Evolutionary conservation across 1,284 basidiomycete genomes (phyloP), one percentile per base, ranked within the genome.

Genomic region (Sporisorium iseilematis-ciliati): DNA sequence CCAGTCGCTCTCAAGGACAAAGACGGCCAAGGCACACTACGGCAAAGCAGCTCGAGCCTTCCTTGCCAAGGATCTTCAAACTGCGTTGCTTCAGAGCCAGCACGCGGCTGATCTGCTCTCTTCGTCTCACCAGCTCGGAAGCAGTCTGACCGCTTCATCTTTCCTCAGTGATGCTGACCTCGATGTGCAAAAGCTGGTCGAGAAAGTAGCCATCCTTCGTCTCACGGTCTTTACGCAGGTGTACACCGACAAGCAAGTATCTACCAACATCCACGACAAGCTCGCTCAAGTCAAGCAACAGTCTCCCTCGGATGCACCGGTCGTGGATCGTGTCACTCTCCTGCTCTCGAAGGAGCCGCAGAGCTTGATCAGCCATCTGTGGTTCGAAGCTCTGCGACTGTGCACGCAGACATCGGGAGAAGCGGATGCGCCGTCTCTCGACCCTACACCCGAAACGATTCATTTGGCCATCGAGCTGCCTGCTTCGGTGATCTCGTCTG

Each of bases 31-130:
- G 51, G 11, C 64, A 16, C 65, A 68, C 25, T 75, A 72, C 33
- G 59, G 65, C 16, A 61, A 49, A 53, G 65, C 76, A 16, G 77
- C 78, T n/a, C 57, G 71, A 14, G 72, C 75, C 5, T 81, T 81
- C 49, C 58, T 81, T 4, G 74, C 67, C 29, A 78, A 76, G 53
- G 66, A 80, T 42, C 57, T 79, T 35, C 60, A 58, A 4, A 57
- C 57, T 3, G 66, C 78, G 7, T 57, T 81, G 25, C 18, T 77
- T 2, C 55, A 68, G 25, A 77, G 70, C 33, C 68, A 79, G 58
- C 60, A 68, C 12, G 80, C 70, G 0, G 54, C 61, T 18, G 56
- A 68, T 49, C 14, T 68, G 40, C 55, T 74, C 38, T 49, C 35
- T 14, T 41, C 69, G 6, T 57, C 75, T 7, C 53, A 40, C 20